phyloP scores from a whole-genome alignment of 495 filamentous ascomycete genomes.

The Apiosordaria backusii region DNA sequence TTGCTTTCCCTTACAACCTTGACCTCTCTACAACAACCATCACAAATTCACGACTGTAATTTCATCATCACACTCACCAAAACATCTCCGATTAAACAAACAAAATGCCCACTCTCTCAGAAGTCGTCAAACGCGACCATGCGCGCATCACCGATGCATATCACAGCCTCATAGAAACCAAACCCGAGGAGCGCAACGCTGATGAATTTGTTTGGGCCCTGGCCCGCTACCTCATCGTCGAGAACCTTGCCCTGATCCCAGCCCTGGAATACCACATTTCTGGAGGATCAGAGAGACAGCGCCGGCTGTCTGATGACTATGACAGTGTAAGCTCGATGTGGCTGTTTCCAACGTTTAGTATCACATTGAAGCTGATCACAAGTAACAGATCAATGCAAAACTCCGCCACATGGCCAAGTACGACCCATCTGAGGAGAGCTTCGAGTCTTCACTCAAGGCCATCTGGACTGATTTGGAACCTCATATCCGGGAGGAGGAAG shows the following conservation, averaged over 20 bases:
- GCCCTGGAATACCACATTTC: slow-evolving; percentile 25
- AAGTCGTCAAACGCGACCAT: slow-evolving; percentile 28
- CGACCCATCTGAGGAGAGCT: slow-evolving; percentile 22
- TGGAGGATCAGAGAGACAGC: slow-evolving; percentile 19
- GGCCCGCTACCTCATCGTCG: slow-evolving; percentile 28
- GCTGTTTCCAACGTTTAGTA: background rate
- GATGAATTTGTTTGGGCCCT: slow-evolving; percentile 30
- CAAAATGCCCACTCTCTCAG: slow-evolving; percentile 30
- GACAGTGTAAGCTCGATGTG: slow-evolving; percentile 23
- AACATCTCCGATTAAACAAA: background rate
- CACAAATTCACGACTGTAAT: background rate
- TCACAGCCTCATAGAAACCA: slow-evolving; percentile 12
- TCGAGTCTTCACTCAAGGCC: slow-evolving; percentile 24
- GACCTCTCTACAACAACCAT: background rate
- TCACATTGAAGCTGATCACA: background rate
- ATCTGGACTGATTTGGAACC: slow-evolving; percentile 35
- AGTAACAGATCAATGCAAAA: slow-evolving; percentile 27
- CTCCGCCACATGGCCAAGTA: slow-evolving; percentile 28
- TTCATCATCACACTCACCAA: background rate
- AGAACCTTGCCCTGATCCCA: slow-evolving; percentile 31
- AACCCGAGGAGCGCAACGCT: slow-evolving; percentile 19
- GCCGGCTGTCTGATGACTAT: slow-evolving; percentile 26
- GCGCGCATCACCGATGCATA: slow-evolving; percentile 19
- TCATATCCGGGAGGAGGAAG: slow-evolving; percentile 27
- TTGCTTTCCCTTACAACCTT: background rate